Percentiles rank a stretch among this genome's conserved stretches.
These are phyloP conservation scores for Gelatoporia subvermispora DNA, from an alignment of 768 basidiomycete species.

Conservation along the genomic window DNA sequence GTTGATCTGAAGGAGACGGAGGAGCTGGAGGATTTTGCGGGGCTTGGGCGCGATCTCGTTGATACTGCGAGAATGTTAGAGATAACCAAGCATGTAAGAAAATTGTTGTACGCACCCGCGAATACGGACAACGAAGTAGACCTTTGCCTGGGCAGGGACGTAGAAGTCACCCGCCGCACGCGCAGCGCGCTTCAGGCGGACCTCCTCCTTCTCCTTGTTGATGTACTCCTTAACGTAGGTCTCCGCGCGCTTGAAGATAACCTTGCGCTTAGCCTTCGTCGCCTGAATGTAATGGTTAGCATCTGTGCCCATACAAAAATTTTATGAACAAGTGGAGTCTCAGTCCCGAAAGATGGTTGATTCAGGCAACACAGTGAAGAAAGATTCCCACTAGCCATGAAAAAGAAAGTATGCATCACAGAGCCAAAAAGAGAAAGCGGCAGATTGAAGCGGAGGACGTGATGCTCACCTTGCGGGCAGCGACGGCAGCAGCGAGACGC, in stretches of 20 bases:
- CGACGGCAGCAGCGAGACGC: slow-evolving; percentile 74
- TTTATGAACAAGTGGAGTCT: slow-evolving; percentile 6
- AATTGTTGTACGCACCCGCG: slow-evolving; percentile 65
- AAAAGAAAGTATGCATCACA: slow-evolving; percentile 81
- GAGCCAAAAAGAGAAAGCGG: slow-evolving; percentile 17
- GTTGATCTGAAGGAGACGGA: slow-evolving; percentile 99
- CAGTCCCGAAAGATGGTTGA: slow-evolving; percentile 97
- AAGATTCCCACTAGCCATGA: slow-evolving; percentile 67
- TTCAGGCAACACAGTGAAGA: slow-evolving; percentile 69
- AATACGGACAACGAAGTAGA: slow-evolving; percentile 97
- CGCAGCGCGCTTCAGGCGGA: slow-evolving; percentile 90
- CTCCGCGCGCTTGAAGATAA: slow-evolving; percentile 99
- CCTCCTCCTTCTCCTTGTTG: slow-evolving; percentile 89
- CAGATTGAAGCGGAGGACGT: background rate
- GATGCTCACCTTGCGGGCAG: slow-evolving; percentile 80
- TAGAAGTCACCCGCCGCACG: slow-evolving; percentile 93
- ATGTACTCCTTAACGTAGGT: slow-evolving; percentile 97
- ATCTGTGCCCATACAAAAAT: slow-evolving; percentile 9
- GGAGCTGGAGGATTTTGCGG: slow-evolving; percentile 96
- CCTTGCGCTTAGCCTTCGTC: slow-evolving; percentile 86
- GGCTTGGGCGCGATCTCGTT: slow-evolving; percentile 99
- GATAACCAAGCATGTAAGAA: slow-evolving; percentile 5
- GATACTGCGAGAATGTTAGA: slow-evolving; percentile 61
- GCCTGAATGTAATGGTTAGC: slow-evolving; percentile 44
- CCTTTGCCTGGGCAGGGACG: slow-evolving; percentile 93